A percentile compares a stretch with the other conserved stretches of the same genome.
Evolutionary conservation across 179 eudicot genomes (phyloP).

Genomic region (Gypsophila paniculata): DNA sequence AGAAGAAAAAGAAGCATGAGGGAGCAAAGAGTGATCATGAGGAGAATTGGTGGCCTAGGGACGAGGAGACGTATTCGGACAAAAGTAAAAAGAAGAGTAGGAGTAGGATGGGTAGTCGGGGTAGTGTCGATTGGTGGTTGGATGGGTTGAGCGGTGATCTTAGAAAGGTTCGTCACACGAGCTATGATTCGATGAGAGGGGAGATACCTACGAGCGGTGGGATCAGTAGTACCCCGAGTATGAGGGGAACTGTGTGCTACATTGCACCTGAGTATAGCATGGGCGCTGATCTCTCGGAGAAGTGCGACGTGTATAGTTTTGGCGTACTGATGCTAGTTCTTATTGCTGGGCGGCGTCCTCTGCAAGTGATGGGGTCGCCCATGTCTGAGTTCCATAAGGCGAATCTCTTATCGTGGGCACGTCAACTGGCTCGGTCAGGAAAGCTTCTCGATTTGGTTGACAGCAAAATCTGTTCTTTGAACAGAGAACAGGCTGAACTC

Average conservation of each 20-base stretch:
- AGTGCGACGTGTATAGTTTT: conserved; percentile 84
- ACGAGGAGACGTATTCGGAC: conserved; percentile 42
- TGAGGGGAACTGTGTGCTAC: conserved; percentile 85
- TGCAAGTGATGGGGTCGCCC: conserved; percentile 77
- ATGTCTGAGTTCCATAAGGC: conserved; percentile 76
- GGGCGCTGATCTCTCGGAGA: conserved; percentile 66
- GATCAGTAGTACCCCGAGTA: conserved; percentile 81
- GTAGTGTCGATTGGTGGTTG: conserved; percentile 82
- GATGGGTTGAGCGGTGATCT: conserved; percentile 75
- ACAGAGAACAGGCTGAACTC: conserved; percentile 59
- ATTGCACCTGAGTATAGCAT: conserved; percentile 69
- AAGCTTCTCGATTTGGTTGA: conserved; percentile 86
- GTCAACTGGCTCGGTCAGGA: conserved; percentile 73
- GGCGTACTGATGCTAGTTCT: conserved; percentile 78
- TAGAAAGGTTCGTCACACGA: conserved; percentile 47
- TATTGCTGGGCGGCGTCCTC: conserved; percentile 73
- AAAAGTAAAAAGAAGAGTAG: conserved; percentile 43
- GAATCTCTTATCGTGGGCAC: conserved; percentile 84
- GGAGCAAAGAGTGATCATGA: conserved; percentile 35
- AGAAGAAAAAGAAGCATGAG: conserved; percentile 32
- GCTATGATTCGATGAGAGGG: conserved; percentile 67
- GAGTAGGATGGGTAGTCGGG: conserved; percentile 44
- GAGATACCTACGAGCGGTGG: conserved; percentile 78
- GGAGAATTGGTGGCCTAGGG: conserved; percentile 62
- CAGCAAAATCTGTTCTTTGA: conserved; percentile 37